phyloP scores from a whole-genome alignment of 805 yeast species.

The Kluyveromyces aestuarii region DNA sequence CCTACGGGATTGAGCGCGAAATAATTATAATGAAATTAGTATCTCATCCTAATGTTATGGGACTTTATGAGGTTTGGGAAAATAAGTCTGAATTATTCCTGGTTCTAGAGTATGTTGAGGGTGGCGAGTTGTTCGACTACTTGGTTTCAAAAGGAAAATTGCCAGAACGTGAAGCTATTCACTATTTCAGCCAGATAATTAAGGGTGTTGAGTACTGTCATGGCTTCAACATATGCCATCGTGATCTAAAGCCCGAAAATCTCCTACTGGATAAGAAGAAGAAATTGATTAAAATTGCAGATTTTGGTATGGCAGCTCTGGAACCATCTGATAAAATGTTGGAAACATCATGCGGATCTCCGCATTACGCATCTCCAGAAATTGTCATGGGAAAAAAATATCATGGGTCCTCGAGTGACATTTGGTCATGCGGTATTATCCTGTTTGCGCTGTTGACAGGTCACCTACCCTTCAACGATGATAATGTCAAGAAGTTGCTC shows the following conservation, averaged over 20 bases:
- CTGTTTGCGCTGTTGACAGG: slow-evolving; percentile 73
- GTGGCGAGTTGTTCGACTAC: slow-evolving; percentile 78
- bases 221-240: slow-evolving; percentile 69
- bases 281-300: slow-evolving; percentile 68
- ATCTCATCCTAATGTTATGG: slow-evolving; percentile 88
- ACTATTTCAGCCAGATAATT: slow-evolving; percentile 67
- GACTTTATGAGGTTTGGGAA: slow-evolving; percentile 96
- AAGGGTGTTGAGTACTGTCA: slow-evolving; percentile 77
- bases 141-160: slow-evolving; percentile 61
- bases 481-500: slow-evolving; percentile 59
- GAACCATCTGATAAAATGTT: slow-evolving; percentile 61
- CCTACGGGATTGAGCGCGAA: slow-evolving; percentile 95
- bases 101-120: slow-evolving; percentile 76
- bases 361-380: slow-evolving; percentile 86
- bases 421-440: slow-evolving; percentile 85
- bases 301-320: slow-evolving; percentile 85
- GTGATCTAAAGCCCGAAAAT: slow-evolving; percentile 80
- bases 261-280: slow-evolving; percentile 53
- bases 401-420: slow-evolving; percentile 79
- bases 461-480: slow-evolving; percentile 77
- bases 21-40: slow-evolving; percentile 94
- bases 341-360: slow-evolving; percentile 81
- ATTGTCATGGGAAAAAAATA: slow-evolving; percentile 70
- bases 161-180: slow-evolving; percentile 64
- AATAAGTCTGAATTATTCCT: slow-evolving; percentile 79